Evolutionary conservation across 202 grass and related monocot genomes (phyloP), one percentile per base, ranked within the genome.

Genomic region (Digitaria exilis): DNA sequence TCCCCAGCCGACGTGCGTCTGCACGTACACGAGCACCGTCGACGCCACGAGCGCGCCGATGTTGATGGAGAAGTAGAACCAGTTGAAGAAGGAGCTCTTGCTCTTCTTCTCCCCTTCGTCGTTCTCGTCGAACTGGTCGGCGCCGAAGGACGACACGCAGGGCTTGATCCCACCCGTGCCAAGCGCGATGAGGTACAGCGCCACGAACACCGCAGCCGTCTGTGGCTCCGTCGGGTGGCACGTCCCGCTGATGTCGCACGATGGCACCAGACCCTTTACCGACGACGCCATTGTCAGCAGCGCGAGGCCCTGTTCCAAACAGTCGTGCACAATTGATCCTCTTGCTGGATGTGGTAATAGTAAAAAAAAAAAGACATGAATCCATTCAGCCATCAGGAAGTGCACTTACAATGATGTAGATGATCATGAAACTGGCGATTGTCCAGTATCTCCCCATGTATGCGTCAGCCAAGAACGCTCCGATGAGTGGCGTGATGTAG

Each of bases 1-100:
- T 3, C 92, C 50, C 94, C 94, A 97, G 19, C 94, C 92, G 0
- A 92, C 88, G 83, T 91, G 87, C 13, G 80, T 90, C 72, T 93
- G 91, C 25, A 93, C 65, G 80, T 81, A 93, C 16, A 93, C 91
- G 16, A 93, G 78, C 69, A 93, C 72, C 15, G 84, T 82, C 4
- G 87, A 80, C 16, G 91, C 87, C 8, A 93, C 30, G 54, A 90
- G 69, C 0, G 87, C 76, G 35, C 91, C 87, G 25, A 90, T 51
- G 57, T 87, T 93, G 49, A 93, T 93, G 72, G 77, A 70, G 55
- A 90, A 71, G 78, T 90, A 93, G 84, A 90, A 98, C 95, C 95
- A 98, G 80, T 98, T 98, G 88, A 98, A 98, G 90, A 97, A 97
- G 86, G 92, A 97, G 56, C 94, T 79, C 88, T 97, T 97, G 71